phyloP scores from a whole-genome alignment of 768 basidiomycete genomes.

The Amyloporia xantha region DNA sequence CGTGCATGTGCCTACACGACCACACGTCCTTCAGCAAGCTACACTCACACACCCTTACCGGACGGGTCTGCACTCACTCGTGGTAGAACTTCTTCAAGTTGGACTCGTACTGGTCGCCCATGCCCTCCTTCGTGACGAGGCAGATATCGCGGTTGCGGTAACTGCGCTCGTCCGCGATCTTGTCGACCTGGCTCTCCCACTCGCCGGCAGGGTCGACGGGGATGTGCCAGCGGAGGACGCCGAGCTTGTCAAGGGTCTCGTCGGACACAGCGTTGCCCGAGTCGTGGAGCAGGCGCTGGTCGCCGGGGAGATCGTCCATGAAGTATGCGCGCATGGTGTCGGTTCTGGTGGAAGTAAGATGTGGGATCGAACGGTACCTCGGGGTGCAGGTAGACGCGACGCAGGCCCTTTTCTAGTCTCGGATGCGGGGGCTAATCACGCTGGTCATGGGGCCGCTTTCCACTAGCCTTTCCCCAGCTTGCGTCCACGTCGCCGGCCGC shows the following conservation, averaged over 20 bases:
- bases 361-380: no score
- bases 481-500: no score
- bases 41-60: no score
- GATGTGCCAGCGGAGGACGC: conserved; percentile 62
- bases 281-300: conserved; percentile 80
- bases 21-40: conserved; percentile 3
- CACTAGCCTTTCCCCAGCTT: no score
- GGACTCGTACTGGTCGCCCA: conserved; percentile 78
- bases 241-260: conserved; percentile 45
- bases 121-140: conserved; percentile 66
- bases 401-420: not conserved
- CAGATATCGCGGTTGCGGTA: conserved; percentile 86
- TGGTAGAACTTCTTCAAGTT: conserved; percentile 81
- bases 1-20: conserved; percentile 73
- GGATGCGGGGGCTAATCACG: not conserved
- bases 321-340: conserved; percentile 65
- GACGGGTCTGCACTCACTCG: conserved; percentile 65
- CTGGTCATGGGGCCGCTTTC: not conserved
- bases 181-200: conserved; percentile 51
- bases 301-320: conserved; percentile 67
- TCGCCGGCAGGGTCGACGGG: conserved; percentile 43
- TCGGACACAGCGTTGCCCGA: conserved; percentile 48
- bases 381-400: no score
- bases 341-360: not conserved
- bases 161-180: conserved; percentile 55